Percentiles rank a stretch among this genome's conserved stretches.
phyloP scores from a whole-genome alignment of 805 yeast species.

The Suhomyces sp. region DNA sequence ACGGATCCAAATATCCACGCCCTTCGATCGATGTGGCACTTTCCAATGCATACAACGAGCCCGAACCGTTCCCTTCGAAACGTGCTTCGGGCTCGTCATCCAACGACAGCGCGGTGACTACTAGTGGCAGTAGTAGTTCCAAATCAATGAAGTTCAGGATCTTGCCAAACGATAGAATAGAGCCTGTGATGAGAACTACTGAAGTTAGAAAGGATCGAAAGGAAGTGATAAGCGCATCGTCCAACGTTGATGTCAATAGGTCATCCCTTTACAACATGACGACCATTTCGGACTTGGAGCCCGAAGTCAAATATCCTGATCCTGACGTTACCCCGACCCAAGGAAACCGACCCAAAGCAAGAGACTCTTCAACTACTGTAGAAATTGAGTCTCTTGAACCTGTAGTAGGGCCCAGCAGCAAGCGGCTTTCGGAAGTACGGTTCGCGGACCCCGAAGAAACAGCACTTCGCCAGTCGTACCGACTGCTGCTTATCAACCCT shows the following conservation, averaged over 20 bases:
- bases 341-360: slow-evolving; percentile 2
- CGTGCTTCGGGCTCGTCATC: slow-evolving; percentile 7
- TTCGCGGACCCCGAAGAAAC: slow-evolving; percentile 6
- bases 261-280: slow-evolving; percentile 16
- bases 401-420: background rate
- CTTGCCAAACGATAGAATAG: slow-evolving; percentile 10
- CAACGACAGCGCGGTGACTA: slow-evolving; percentile 3
- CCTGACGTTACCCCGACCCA: slow-evolving; percentile 20
- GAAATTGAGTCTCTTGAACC: background rate
- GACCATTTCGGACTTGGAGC: slow-evolving; percentile 11
- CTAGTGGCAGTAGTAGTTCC: slow-evolving; percentile 8
- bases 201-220: slow-evolving; percentile 8
- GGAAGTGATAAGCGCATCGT: slow-evolving; percentile 17
- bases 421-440: slow-evolving; percentile 1
- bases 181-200: slow-evolving; percentile 8
- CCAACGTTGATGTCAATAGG: slow-evolving; percentile 16
- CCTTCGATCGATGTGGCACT: slow-evolving; percentile 12
- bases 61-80: slow-evolving; percentile 5
- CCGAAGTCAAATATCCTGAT: slow-evolving; percentile 20
- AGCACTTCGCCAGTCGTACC: background rate
- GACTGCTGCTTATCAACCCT: slow-evolving; percentile 8
- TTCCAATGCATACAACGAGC: slow-evolving; percentile 1
- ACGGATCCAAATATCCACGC: background rate
- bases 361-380: slow-evolving; percentile 1
- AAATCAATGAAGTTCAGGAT: slow-evolving; percentile 11